Base-by-base conservation (phyloP, 2,329 filamentous ascomycete species). In the Paecilomyces formosus region DNA sequence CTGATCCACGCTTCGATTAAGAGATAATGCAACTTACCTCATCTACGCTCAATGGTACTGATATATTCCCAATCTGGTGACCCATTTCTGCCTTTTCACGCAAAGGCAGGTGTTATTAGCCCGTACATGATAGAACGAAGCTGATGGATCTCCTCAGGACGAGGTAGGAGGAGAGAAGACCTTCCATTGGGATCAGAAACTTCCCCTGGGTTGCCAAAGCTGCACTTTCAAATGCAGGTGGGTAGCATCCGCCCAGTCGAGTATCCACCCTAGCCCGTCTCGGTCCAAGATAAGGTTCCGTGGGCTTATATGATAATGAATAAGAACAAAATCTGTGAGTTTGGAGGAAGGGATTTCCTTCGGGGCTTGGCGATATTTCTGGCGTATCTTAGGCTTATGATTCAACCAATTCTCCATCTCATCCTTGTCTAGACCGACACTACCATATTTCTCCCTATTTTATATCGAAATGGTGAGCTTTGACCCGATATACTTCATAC, bases 341-440 rank as follows among this genome's bases (percentile, higher is more conserved):
- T 54, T 45, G 18, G 66, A 67, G 7, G 57, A 50, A 1, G 61
- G 57, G 28, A 60, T 54, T 39, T 64, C 62, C 55, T 60, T 15
- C 15, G 62, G 57, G 2, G 61, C 64, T 30, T 61, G 33, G 3
- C 58, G 31, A 22, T 35, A 54, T 3, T 26, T 55, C 31, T 64
- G 63, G 39, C 60, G 62, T 56, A 70, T 64, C 11, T 63, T 59
- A 21, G 70, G 60, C 54, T 68, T 70, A 57, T 68, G 66, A 45
- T 70, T 68, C 51, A 69, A 68, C 65, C 62, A 67, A 24, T 13
- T 61, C 53, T 67, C 62, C 18, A 66, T 33, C 58, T 66, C 60
- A 51, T 58, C 24, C 49, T 28, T 24, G 30, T 60, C 52, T n/a
- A n/a, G n/a, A n/a, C n/a, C n/a, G n/a, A n/a, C n/a, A n/a, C n/a